Percentiles rank a stretch among this genome's conserved stretches.
phyloP scores from a whole-genome alignment of 139 green algal genomes.

The Chlorella ohadii region DNA sequence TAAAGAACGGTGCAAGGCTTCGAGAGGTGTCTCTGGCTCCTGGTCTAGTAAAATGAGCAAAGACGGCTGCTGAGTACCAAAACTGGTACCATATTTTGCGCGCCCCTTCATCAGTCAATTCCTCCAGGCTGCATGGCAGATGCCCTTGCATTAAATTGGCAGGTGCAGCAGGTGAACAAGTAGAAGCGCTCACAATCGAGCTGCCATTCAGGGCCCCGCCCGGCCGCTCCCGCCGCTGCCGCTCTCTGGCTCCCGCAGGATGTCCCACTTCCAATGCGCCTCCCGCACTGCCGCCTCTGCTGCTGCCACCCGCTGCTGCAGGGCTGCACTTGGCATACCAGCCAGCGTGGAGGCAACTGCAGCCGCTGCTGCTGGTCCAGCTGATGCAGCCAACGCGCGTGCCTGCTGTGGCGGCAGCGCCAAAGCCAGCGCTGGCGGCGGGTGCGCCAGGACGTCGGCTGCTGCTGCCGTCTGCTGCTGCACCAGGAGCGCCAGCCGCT shows the following conservation, averaged over 20 bases:
- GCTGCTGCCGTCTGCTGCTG: conserved; percentile 42
- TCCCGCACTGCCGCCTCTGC: conserved; percentile 22
- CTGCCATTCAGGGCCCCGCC: no score
- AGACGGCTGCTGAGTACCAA: no score
- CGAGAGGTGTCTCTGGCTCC: no score
- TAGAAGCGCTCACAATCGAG: no score
- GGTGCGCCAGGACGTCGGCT: conserved; percentile 50
- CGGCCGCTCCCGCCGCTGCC: no score
- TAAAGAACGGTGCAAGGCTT: no score
- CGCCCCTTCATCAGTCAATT: no score
- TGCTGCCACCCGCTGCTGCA: conserved; percentile 29
- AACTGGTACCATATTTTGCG: no score
- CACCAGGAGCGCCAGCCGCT: conserved; percentile 54
- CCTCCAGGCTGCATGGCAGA: no score
- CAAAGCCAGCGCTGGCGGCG: conserved; percentile 36
- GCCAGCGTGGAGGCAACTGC: background rate
- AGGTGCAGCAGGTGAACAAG: no score
- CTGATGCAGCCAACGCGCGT: background rate
- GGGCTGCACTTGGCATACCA: background rate
- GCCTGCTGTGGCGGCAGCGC: conserved; percentile 3
- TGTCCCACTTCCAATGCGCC: conserved; percentile 74
- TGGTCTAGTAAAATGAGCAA: no score
- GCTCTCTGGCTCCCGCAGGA: conserved; percentile 43
- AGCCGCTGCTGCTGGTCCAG: conserved; percentile 11
- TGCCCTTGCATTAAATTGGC: no score